phyloP scores from a whole-genome alignment of 257 asterid genomes.

The Fraxinus anomala region DNA sequence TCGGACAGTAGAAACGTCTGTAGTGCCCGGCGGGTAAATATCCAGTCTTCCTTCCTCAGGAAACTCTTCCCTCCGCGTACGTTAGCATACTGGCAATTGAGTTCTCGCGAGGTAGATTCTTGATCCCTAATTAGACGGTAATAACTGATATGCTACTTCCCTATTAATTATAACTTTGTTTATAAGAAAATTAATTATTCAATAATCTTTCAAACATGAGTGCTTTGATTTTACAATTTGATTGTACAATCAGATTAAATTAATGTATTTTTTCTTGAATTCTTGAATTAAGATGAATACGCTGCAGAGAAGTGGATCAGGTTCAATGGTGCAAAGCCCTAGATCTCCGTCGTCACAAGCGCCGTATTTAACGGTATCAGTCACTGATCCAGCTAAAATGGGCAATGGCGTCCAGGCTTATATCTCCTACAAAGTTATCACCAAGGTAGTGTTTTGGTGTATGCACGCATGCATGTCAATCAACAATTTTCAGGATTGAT shows the following conservation, averaged over 20 bases:
- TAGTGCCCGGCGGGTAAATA: background rate
- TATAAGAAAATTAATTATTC: background rate
- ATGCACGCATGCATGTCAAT: conserved; percentile 5
- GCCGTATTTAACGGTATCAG: conserved; percentile 75
- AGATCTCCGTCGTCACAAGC: conserved; percentile 76
- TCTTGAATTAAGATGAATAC: conserved; percentile 30
- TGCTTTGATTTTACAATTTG: background rate
- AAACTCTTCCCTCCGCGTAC: background rate
- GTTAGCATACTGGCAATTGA: background rate
- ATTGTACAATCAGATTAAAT: background rate
- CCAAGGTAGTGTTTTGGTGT: conserved; percentile 54
- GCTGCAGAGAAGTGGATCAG: conserved; percentile 81
- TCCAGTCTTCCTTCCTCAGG: background rate
- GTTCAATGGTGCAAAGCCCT: conserved; percentile 70
- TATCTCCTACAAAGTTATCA: conserved; percentile 91
- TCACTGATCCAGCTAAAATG: conserved; percentile 97
- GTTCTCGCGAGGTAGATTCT: background rate
- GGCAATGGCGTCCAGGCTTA: conserved; percentile 98
- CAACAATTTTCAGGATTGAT: conserved; percentile 5
- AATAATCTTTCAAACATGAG: background rate
- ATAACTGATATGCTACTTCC: background rate
- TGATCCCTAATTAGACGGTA: background rate
- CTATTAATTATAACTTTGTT: background rate
- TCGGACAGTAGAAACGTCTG: background rate
- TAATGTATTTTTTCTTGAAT: conserved; percentile 3